phyloP scores from a whole-genome alignment of 768 basidiomycete genomes.

The Vararia minispora region DNA sequence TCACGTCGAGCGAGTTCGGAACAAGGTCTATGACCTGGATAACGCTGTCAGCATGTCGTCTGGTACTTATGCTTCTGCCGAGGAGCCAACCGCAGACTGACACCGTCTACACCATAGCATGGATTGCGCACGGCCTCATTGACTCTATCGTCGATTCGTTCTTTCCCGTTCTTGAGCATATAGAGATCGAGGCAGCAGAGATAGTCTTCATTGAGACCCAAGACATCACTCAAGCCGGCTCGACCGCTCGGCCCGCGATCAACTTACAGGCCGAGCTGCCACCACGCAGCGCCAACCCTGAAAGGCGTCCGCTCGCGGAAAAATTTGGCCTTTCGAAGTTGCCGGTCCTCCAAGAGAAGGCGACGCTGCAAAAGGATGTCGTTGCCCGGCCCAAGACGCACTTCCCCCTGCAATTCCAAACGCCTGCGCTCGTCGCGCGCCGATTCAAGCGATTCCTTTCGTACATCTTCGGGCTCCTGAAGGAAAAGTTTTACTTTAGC shows the following conservation, averaged over 20 bases:
- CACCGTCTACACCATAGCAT: slow-evolving; percentile 43
- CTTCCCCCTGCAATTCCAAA: slow-evolving; percentile 17
- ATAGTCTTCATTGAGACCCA: slow-evolving; percentile 52
- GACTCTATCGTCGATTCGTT: slow-evolving; percentile 94
- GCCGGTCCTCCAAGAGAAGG: slow-evolving; percentile 6
- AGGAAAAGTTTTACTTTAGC: background rate
- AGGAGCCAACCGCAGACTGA: background rate
- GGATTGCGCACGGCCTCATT: slow-evolving; percentile 87
- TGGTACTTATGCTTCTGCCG: slow-evolving; percentile 31
- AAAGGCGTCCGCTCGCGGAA: background rate
- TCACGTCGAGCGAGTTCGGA: slow-evolving; percentile 67
- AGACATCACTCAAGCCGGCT: slow-evolving; percentile 33
- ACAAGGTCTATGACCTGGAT: slow-evolving; percentile 54
- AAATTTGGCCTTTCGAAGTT: background rate
- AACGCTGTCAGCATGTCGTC: slow-evolving; percentile 59
- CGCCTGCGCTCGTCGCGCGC: slow-evolving; percentile 23
- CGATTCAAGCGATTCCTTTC: slow-evolving; percentile 24
- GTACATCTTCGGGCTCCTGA: background rate
- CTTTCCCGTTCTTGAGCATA: slow-evolving; percentile 72
- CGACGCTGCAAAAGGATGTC: slow-evolving; percentile 1
- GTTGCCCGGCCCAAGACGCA: slow-evolving; percentile 7
- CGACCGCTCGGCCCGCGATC: slow-evolving; percentile 3
- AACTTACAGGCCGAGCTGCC: background rate
- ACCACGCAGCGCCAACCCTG: background rate
- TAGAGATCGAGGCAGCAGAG: slow-evolving; percentile 53